A percentile compares a stretch with the other conserved stretches of the same genome.
Evolutionary conservation across 768 basidiomycete species (phyloP).

Genomic region (Amanita phalloides): DNA sequence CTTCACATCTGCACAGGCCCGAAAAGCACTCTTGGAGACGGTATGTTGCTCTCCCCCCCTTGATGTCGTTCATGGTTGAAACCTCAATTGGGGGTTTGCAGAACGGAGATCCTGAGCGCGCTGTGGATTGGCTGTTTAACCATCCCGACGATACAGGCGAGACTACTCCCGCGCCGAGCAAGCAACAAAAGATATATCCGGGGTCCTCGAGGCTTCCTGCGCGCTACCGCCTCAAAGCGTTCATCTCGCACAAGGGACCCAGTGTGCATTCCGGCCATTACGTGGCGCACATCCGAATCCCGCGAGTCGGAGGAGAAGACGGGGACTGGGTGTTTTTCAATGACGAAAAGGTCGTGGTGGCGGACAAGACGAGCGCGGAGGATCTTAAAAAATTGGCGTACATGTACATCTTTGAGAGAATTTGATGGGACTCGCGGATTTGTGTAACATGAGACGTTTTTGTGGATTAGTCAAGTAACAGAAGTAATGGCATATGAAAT

Average conservation of each 20-base stretch:
- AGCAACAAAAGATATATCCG: neutral
- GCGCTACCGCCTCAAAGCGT: slow-evolving; percentile 75
- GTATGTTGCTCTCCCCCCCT: slow-evolving; percentile 29
- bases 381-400: slow-evolving; percentile 81
- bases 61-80: neutral
- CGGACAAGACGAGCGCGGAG: slow-evolving; percentile 73
- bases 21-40: slow-evolving; percentile 80
- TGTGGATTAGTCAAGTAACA: no score
- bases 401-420: slow-evolving; percentile 80
- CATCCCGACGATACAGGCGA: slow-evolving; percentile 85
- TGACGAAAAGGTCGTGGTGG: slow-evolving; percentile 92
- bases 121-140: slow-evolving; percentile 93
- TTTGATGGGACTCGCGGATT: no score
- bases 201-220: slow-evolving; percentile 63
- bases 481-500: neutral
- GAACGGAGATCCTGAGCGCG: slow-evolving; percentile 63
- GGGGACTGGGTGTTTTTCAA: slow-evolving; percentile 90
- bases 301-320: slow-evolving; percentile 13
- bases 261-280: slow-evolving; percentile 95
- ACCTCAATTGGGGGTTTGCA: neutral
- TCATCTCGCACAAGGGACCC: slow-evolving; percentile 95
- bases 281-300: slow-evolving; percentile 57
- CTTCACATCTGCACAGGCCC: slow-evolving; percentile 72
- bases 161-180: neutral
- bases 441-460: no score